Evolutionary conservation across 2,329 filamentous ascomycete species (phyloP).

Genomic region (Dactylellina drechsleri): DNA sequence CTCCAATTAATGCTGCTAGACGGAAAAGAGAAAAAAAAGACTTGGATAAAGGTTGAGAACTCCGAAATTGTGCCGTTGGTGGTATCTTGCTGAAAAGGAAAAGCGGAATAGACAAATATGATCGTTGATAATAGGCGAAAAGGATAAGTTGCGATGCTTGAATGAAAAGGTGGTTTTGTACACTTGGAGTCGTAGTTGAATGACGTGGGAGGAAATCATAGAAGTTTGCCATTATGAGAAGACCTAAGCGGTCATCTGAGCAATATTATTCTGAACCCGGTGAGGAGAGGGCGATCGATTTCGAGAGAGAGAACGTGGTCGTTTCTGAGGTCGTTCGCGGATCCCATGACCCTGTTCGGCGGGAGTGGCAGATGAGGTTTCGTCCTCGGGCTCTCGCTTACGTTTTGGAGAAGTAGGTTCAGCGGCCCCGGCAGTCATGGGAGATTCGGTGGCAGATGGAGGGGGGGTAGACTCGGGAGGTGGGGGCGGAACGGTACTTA

Average conservation of each 20-base stretch:
- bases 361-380: constrained; percentile 6
- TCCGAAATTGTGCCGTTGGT: constrained; percentile 44
- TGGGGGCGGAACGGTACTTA: constrained; percentile 42
- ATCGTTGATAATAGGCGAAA: constrained; percentile 8
- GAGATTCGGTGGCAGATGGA: constrained; percentile 7
- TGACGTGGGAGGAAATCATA: not conserved
- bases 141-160: not conserved
- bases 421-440: not conserved
- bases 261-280: constrained; percentile 9
- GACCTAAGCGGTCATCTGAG: constrained; percentile 35
- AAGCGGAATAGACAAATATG: constrained; percentile 21
- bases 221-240: not conserved
- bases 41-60: constrained; percentile 12
- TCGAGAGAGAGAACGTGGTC: constrained; percentile 40
- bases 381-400: constrained; percentile 23
- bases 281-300: constrained; percentile 38
- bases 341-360: not conserved
- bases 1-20: constrained; percentile 41
- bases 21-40: constrained; percentile 21
- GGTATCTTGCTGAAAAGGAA: constrained; percentile 49
- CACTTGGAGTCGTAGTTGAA: constrained; percentile 1
- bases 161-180: constrained; percentile 5
- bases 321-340: constrained; percentile 33
- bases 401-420: constrained; percentile 32
- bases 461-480: constrained; percentile 22